Percentiles rank a stretch among this genome's conserved stretches.
These are phyloP conservation scores for Lactarius tabidus DNA, from an alignment of 768 basidiomycete species.

Conservation along the genomic window DNA sequence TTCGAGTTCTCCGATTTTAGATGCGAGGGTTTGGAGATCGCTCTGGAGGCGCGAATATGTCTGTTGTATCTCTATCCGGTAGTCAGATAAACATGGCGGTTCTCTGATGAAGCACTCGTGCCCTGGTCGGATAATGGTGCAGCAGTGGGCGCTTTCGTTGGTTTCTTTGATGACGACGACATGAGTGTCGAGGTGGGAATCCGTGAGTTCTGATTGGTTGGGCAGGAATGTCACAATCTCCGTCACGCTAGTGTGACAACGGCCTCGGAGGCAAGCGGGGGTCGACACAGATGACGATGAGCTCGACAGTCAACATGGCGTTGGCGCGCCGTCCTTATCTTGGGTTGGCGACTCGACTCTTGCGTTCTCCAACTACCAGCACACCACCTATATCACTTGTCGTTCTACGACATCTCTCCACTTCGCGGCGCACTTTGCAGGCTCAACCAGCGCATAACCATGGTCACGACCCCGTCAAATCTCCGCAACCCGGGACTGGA, in stretches of 20 bases:
- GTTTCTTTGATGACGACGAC: slow-evolving; percentile 49
- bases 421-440: slow-evolving; percentile 26
- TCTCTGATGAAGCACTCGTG: slow-evolving; percentile 36
- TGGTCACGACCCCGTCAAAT: slow-evolving; percentile 30
- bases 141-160: slow-evolving; percentile 44
- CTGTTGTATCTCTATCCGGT: slow-evolving; percentile 75
- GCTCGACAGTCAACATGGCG: slow-evolving; percentile 50
- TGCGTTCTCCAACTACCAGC: slow-evolving; percentile 29
- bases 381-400: slow-evolving; percentile 36
- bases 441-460: slow-evolving; percentile 27
- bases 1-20: slow-evolving; percentile 95
- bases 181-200: slow-evolving; percentile 25
- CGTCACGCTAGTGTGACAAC: slow-evolving; percentile 14
- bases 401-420: slow-evolving; percentile 50
- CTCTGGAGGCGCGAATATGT: slow-evolving; percentile 77
- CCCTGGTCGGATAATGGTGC: slow-evolving; percentile 70
- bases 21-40: slow-evolving; percentile 86
- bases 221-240: slow-evolving; percentile 27
- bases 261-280: slow-evolving; percentile 14
- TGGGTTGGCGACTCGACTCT: slow-evolving; percentile 49
- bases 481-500: slow-evolving; percentile 34
- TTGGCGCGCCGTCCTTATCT: slow-evolving; percentile 50
- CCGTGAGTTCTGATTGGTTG: slow-evolving; percentile 45
- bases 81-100: slow-evolving; percentile 15
- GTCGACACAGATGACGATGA: slow-evolving; percentile 35